Conservation (phyloP, 2,329 filamentous ascomycete species). For the Chaetomiaceae sp. region DNA sequence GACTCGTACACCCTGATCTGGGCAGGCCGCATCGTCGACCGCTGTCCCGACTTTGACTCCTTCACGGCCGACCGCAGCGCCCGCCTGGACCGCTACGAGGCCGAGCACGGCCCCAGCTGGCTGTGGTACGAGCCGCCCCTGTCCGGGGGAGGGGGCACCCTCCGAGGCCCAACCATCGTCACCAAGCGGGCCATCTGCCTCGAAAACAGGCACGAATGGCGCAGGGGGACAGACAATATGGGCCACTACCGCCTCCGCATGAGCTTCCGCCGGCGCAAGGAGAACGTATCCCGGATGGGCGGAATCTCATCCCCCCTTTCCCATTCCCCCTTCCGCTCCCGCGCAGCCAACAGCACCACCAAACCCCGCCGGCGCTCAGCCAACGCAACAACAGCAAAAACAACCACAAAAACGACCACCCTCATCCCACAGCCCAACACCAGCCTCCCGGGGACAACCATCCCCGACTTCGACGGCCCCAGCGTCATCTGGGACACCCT, state of each 20-base stretch:
- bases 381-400: not conserved
- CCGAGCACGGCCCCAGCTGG: conserved; percentile 38
- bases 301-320: not conserved
- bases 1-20: conserved; percentile 40
- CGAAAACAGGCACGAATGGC: conserved; percentile 13
- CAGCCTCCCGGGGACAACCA: not conserved
- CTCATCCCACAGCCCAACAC: conserved; percentile 1
- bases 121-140: conserved; percentile 45
- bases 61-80: conserved; percentile 37
- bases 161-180: conserved; percentile 15
- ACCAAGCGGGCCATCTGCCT: conserved; percentile 34
- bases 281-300: conserved; percentile 7
- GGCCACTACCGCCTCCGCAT: conserved; percentile 30
- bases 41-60: conserved; percentile 34
- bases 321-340: not conserved
- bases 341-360: not conserved
- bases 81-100: conserved; percentile 37
- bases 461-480: conserved; percentile 24
- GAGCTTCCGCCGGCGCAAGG: conserved; percentile 29
- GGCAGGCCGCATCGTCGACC: conserved; percentile 40
- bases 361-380: not conserved
- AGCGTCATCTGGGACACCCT: conserved; percentile 33
- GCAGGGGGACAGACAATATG: conserved; percentile 28
- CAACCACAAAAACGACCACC: not conserved
- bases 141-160: conserved; percentile 24